Evolutionary conservation across 2,329 filamentous ascomycete genomes (phyloP), one percentile per base, ranked within the genome.

Genomic region (Neobulgaria alba): DNA sequence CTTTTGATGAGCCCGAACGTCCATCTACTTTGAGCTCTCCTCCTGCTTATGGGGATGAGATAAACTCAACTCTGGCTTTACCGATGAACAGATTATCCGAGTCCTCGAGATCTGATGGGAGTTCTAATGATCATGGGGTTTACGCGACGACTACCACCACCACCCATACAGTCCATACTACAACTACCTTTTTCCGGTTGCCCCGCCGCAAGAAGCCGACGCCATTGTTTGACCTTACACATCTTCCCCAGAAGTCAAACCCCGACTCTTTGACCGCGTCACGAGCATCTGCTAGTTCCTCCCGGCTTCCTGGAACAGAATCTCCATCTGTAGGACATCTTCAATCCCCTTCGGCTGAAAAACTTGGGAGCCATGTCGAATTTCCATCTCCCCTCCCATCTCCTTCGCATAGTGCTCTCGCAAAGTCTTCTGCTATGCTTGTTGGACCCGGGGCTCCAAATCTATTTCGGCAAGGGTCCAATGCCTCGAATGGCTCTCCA

Each of bases 21-120:
- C 64, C 71, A 17, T 66, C 64, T 26, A 68, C 64, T 14, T 63
- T 63, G 10, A 57, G 56, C 52, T 61, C 57, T 48, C 73, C 77
- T 51, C 70, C 76, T 41, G 69, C 75, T 19, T 80, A 80, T 43
- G 70, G 72, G 33, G 77, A 81, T 47, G 77, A 82, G 47, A 67
- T 69, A 18, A 70, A 69, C 43, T 75, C 77, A 10, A 69, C 76
- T 2, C 65, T 86, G 44, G 77, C 78, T 5, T 68, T 83, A 15
- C 77, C 80, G 9, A 66, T 76, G 20, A 73, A 75, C 48, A 71
- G 85, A 30, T 65, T 83, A 19, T 92, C 85, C 4, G 90, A 95
- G 56, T 95, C 90, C 2, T 95, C 88, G 2, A 77, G 85, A 51
- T 95, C 90, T 19, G 89, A 95, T 61, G 84, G 77, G 33, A 94